Base-by-base conservation (phyloP, 2,329 filamentous ascomycete genomes). In the Nemania diffusa region DNA sequence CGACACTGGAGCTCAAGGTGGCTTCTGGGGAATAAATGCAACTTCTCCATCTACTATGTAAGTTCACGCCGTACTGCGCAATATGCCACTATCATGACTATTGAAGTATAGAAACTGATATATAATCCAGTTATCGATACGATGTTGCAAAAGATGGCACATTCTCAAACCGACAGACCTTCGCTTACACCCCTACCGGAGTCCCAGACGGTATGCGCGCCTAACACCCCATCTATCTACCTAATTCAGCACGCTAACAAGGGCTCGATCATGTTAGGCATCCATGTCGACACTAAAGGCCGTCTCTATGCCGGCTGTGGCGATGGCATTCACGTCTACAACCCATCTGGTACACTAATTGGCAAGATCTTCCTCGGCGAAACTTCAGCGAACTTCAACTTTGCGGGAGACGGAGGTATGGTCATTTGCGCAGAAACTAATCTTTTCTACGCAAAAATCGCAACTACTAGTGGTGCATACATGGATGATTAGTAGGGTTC, bases 351-450 rank as follows among this genome's bases (percentile, higher is more conserved):
- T 4, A 83, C 80, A 22, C 78, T 87, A 0, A 78, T 87, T 22
- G 85, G 84, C 2, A 91, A 90, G 78, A 86, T 91, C 52, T 84
- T 84, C 69, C 75, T 87, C 0, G 83, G 83, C 0, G 79, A 80
- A 57, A 79, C 74, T 1, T 78, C 74, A 1, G 83, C 83, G 17
- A 85, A 85, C 73, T 85, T 85, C 75, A 80, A 82, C 69, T 85
- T 85, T 69, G 82, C 80, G 4, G 80, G 81, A 6, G 71, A 77
- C 11, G 80, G 80, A 7, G 73, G 78, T 15, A 75, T 83, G 77
- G 77, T 83, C n/a, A 79, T 83, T 20, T 75, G 78, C n/a, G 79
- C 78, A 0, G 80, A 82, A 73, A 81, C 79, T 2, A 70, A 80
- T 68, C 73, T 82, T 40, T 83, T 76, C 62, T 82, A 79, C 66